Base-by-base conservation (phyloP, 495 filamentous ascomycete genomes). In the Gamarada debralockiae region DNA sequence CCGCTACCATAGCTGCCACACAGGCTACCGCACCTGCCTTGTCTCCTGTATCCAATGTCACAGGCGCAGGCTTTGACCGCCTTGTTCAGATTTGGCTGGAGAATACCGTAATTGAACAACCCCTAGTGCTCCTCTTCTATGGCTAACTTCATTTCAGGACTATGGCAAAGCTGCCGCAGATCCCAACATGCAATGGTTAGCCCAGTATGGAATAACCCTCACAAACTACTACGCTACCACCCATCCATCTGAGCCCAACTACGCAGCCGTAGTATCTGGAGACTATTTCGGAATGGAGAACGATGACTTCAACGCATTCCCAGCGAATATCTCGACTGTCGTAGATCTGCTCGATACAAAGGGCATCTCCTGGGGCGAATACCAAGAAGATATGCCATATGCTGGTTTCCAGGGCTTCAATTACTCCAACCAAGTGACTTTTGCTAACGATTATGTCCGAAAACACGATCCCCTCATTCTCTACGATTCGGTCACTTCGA, bases 171-270 rank as follows among this genome's bases (percentile, higher is more conserved):
- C 73, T 45, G 67, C 67, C 5, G 46, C 27, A 13, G 70, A 76
- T 42, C 31, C 55, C 36, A 45, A 46, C n/a, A 34, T 58, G 33
- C 38, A 71, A 48, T 85, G 70, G 66, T 65, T 89, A 25, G 81
- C 83, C 27, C 71, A 65, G 37, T 74, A 82, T 61, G 85, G 85
- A 38, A 83, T 89, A 34, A 71, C 72, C 2, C 68, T 89, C 29
- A 78, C 75, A 55, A 86, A 87, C 71, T 85, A 80, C 71, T 80
- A 70, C 47, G 79, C 73, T 8, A 54, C 79, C 37, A 83, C 83
- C 23, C 84, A 87, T 56, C 84, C 84, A 6, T 86, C 83, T 13
- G 72, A 88, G 67, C 83, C 83, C 3, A 90, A 90, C 68, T 89
- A 89, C 65, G 68, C 75, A 44, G 77, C 82, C n/a, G 65, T 75